phyloP scores from a whole-genome alignment of 1,284 basidiomycete genomes.

The Apiotrichum siamense region DNA sequence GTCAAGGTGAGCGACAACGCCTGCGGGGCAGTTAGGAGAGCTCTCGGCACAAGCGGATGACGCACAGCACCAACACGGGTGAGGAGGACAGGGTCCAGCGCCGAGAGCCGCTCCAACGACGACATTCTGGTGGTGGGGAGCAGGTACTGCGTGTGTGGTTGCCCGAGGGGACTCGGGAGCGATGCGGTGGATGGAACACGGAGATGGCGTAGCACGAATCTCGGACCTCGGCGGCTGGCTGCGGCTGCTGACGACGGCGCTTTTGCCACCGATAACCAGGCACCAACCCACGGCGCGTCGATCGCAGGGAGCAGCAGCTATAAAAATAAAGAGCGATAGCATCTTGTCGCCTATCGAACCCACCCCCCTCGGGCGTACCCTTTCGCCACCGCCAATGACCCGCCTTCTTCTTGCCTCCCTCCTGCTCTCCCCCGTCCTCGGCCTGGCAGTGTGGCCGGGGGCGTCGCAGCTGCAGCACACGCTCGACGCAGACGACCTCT shows the following conservation, averaged over 20 bases:
- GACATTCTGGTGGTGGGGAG: too few relatives aligned
- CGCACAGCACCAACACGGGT: slow-evolving; percentile 25
- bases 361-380: neutral
- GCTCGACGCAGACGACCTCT: neutral
- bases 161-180: too few relatives aligned
- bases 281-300: too few relatives aligned
- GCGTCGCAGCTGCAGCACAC: too few relatives aligned
- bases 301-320: too few relatives aligned
- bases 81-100: slow-evolving; percentile 32
- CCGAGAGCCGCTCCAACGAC: slow-evolving; percentile 23
- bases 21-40: neutral
- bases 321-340: too few relatives aligned
- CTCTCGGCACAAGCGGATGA: neutral
- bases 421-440: neutral
- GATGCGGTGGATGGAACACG: too few relatives aligned
- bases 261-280: too few relatives aligned
- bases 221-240: too few relatives aligned
- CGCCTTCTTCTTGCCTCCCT: neutral
- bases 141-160: too few relatives aligned
- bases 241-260: too few relatives aligned
- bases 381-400: neutral
- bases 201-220: too few relatives aligned
- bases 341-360: neutral
- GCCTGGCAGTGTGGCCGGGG: neutral
- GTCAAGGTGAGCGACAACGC: slow-evolving; percentile 28